phyloP scores from a whole-genome alignment of 225 moss, liverwort and hornwort genomes.

The Physcomitrium patens region DNA sequence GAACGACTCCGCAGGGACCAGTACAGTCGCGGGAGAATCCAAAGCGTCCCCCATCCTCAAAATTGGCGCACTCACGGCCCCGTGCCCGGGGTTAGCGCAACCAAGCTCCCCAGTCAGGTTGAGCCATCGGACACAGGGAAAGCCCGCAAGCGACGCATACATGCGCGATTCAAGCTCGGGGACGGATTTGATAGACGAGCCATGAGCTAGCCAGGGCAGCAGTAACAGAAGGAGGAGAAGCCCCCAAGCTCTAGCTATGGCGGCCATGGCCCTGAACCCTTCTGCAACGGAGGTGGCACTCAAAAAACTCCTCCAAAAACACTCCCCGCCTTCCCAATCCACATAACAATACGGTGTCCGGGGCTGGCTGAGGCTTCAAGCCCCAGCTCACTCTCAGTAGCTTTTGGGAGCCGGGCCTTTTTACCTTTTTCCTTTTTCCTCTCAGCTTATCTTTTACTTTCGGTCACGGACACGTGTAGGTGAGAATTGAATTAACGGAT shows the following conservation, averaged over 20 bases:
- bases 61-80: slow-evolving; percentile 65
- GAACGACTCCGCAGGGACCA: slow-evolving; percentile 44
- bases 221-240: slow-evolving; percentile 32
- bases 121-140: slow-evolving; percentile 89
- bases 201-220: slow-evolving; percentile 28
- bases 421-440: too few relatives aligned
- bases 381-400: too few relatives aligned
- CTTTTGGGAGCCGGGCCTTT: too few relatives aligned
- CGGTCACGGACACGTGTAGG: too few relatives aligned
- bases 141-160: slow-evolving; percentile 71
- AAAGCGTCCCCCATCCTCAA: slow-evolving; percentile 32
- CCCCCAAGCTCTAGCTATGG: slow-evolving; percentile 49
- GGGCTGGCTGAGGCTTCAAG: too few relatives aligned
- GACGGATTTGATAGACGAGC: slow-evolving; percentile 45
- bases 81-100: slow-evolving; percentile 70
- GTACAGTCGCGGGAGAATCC: slow-evolving; percentile 41
- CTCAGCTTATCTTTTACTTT: too few relatives aligned
- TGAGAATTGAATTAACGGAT: too few relatives aligned
- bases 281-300: slow-evolving; percentile 24
- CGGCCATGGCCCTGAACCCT: slow-evolving; percentile 42
- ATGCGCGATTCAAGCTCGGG: slow-evolving; percentile 80
- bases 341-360: too few relatives aligned
- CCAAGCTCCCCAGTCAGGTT: slow-evolving; percentile 86
- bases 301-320: not conserved
- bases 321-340: not conserved